Evolutionary conservation across 768 basidiomycete species (phyloP), one percentile per base, ranked within the genome.

Genomic region (Mycena floridula): DNA sequence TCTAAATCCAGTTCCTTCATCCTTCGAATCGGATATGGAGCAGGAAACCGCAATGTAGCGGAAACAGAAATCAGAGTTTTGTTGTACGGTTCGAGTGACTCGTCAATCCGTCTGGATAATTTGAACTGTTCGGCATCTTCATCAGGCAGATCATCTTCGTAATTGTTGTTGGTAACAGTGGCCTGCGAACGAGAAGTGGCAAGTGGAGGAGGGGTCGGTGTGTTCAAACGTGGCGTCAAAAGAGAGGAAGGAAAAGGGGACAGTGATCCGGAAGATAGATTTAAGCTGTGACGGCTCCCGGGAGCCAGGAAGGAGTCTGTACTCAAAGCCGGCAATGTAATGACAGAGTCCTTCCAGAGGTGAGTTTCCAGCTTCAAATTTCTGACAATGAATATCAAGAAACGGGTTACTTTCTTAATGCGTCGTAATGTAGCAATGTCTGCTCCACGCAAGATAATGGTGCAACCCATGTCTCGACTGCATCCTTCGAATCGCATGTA

Each of bases 401-500:
- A 95, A 23, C 90, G 74, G 12, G 92, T 89, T 42, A 98, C 87
- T 57, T 86, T 85, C 72, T 99, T 99, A 59, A 98, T 76, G 43
- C 84, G 83, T 42, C 77, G 75, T 44, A 99, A 66, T 0, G 81
- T 89, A 28, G 85, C 84, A 44, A 85, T 73, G 56, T 94, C 79
- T 3, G 80, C 93, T 8, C 96, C 96, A 35, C 96, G 78, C 37
- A 99, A 63, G 28, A 98, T 74, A 52, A 99, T 85, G 2, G 96
- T 98, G 52, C 93, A 97, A 0, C 94, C 94, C 77, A 90, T 86
- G 50, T 96, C 90, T 40, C 79, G 77, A 57, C 79, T 86, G 56
- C 94, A 96, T 2, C 95, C 95, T 63, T 99, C 96, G 56, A 99
- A 98, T 1, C 96, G 85, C 91, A 99, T 93, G 58, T 91, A 88